Evolutionary conservation across 2,329 filamentous ascomycete species (phyloP).

Genomic region (Hymenoscyphus scutula): DNA sequence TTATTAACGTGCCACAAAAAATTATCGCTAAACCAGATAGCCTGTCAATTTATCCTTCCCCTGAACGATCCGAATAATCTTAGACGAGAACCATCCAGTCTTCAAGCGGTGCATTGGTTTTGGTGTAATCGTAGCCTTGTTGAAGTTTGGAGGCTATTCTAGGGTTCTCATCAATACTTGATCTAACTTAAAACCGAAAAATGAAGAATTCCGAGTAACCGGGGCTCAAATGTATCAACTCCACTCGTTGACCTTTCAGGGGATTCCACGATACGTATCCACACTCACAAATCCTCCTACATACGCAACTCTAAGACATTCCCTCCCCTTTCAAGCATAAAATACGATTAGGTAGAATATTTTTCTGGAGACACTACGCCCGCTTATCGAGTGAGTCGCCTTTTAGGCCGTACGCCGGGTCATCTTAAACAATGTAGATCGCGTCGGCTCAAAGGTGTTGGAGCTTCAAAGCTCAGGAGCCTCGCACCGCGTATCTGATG

Average conservation of each 20-base stretch:
- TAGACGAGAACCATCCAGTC: slow-evolving; percentile 10
- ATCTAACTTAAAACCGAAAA: too few species aligned
- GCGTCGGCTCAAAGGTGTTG: slow-evolving; percentile 18
- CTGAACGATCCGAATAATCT: slow-evolving; percentile 10
- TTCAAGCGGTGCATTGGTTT: background rate
- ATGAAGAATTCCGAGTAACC: background rate
- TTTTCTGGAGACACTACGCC: slow-evolving; percentile 9
- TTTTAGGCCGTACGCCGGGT: slow-evolving; percentile 26
- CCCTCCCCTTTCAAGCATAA: slow-evolving; percentile 12
- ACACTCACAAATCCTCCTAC: slow-evolving; percentile 11
- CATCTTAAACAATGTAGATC: slow-evolving; percentile 31
- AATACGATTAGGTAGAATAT: slow-evolving; percentile 2
- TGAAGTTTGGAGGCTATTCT: background rate
- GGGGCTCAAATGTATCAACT: background rate
- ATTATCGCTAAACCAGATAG: slow-evolving; percentile 9
- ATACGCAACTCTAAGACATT: slow-evolving; percentile 11
- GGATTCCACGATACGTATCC: slow-evolving; percentile 6
- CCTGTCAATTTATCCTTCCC: slow-evolving; percentile 8
- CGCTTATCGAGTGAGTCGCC: slow-evolving; percentile 6
- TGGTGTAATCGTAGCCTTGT: background rate
- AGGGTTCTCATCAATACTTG: background rate
- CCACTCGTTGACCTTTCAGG: background rate
- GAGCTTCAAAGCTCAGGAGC: background rate
- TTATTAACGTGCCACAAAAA: background rate
- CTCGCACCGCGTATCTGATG: background rate